Conservation (phyloP, 2,329 filamentous ascomycete species). For the Neofusicoccum kwambonambiense region DNA sequence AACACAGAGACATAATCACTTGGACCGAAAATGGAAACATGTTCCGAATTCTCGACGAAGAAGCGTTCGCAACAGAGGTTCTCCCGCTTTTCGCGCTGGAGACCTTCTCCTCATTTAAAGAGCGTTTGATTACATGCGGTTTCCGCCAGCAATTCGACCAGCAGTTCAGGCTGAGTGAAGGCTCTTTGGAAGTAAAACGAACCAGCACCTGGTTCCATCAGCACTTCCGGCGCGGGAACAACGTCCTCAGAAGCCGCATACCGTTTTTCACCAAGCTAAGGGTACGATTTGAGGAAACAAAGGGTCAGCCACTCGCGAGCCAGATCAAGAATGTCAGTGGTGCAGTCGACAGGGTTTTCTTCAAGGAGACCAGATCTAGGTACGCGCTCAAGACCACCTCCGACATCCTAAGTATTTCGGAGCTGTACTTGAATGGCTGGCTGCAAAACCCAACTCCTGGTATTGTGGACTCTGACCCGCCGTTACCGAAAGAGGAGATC, state of each 20-base stretch:
- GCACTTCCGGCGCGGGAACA: background rate
- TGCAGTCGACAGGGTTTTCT: background rate
- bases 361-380: background rate
- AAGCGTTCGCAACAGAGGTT: background rate
- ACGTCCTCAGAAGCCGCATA: background rate
- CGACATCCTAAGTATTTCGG: conserved; percentile 30
- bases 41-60: background rate
- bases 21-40: background rate
- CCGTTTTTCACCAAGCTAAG: background rate
- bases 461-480: conserved; percentile 27
- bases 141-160: background rate
- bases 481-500: conserved; percentile 29
- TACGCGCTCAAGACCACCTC: conserved; percentile 19
- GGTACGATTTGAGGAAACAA: background rate
- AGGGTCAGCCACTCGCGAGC: background rate
- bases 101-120: background rate
- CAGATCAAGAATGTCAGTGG: background rate
- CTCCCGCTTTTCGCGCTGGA: background rate
- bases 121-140: background rate
- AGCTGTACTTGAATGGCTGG: conserved; percentile 27
- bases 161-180: background rate
- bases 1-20: background rate
- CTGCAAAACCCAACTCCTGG: conserved; percentile 15
- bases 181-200: background rate
- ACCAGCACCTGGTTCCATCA: background rate